These are phyloP conservation scores for Lagerstroemia speciosa DNA, from an alignment of 345 rosid genomes.

Conservation along the genomic window DNA sequence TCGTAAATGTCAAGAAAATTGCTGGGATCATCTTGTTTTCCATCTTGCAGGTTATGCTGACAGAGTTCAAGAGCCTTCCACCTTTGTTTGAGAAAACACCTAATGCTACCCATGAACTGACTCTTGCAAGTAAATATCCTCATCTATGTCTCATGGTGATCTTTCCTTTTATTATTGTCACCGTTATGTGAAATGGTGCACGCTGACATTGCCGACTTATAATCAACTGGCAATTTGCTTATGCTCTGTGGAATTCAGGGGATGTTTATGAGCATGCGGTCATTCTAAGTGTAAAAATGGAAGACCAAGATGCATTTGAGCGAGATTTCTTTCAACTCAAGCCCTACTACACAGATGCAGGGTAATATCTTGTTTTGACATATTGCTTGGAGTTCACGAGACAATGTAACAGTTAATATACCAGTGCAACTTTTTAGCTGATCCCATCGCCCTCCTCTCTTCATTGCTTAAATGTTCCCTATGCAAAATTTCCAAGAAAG, in stretches of 20 bases:
- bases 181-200: neutral
- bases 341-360: conserved; percentile 84
- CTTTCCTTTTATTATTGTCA: neutral
- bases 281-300: conserved; percentile 74
- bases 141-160: neutral
- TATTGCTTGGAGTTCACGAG: neutral
- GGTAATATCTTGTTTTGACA: conserved; percentile 31
- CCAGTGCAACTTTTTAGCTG: neutral
- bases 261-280: conserved; percentile 90
- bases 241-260: conserved; percentile 33
- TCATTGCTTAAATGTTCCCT: neutral
- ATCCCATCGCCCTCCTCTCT: neutral
- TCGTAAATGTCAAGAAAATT: neutral
- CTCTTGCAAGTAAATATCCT: conserved; percentile 57
- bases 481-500: neutral
- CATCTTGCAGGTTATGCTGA: conserved; percentile 55
- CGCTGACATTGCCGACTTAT: neutral
- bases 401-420: neutral
- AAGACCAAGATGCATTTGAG: conserved; percentile 96
- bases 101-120: conserved; percentile 54
- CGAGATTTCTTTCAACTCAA: conserved; percentile 93
- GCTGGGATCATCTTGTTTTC: conserved; percentile 1
- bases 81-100: conserved; percentile 77
- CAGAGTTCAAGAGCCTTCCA: conserved; percentile 70
- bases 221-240: neutral